Conservation (phyloP, 176 grass and related monocot genomes). For the Echinochloa phyllopogon region DNA sequence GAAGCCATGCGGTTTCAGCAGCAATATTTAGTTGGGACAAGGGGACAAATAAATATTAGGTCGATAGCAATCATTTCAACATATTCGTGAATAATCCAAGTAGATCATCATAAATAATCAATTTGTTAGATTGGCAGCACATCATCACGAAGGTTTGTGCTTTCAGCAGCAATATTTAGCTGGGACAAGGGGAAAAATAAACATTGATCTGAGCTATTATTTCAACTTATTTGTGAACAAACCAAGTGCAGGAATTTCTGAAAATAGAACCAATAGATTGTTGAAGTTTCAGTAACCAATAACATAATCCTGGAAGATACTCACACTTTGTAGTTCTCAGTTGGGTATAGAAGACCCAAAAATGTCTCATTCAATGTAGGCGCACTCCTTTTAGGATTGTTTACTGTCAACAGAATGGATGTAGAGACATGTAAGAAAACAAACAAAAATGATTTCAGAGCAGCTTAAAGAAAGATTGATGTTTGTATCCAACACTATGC, state of each 20-base stretch:
- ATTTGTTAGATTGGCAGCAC: not conserved
- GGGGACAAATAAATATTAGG: not conserved
- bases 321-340: slow-evolving; percentile 99
- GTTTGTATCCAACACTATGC: not conserved
- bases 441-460: not conserved
- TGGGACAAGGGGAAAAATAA: not conserved
- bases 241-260: not conserved
- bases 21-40: slow-evolving; percentile 18
- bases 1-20: not conserved
- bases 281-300: not conserved
- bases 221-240: slow-evolving; percentile 13
- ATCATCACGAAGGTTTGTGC: not conserved
- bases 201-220: not conserved
- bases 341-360: slow-evolving; percentile 92
- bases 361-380: slow-evolving; percentile 91
- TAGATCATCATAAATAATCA: not conserved
- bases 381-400: slow-evolving; percentile 91
- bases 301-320: slow-evolving; percentile 32
- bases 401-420: slow-evolving; percentile 65
- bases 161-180: slow-evolving; percentile 17
- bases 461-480: not conserved
- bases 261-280: not conserved
- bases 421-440: slow-evolving; percentile 22
- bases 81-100: slow-evolving; percentile 11
- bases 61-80: not conserved